Percentiles rank a stretch among this genome's conserved stretches.
Conservation (phyloP, 2,329 filamentous ascomycete genomes). For the Neonectria sp. region DNA sequence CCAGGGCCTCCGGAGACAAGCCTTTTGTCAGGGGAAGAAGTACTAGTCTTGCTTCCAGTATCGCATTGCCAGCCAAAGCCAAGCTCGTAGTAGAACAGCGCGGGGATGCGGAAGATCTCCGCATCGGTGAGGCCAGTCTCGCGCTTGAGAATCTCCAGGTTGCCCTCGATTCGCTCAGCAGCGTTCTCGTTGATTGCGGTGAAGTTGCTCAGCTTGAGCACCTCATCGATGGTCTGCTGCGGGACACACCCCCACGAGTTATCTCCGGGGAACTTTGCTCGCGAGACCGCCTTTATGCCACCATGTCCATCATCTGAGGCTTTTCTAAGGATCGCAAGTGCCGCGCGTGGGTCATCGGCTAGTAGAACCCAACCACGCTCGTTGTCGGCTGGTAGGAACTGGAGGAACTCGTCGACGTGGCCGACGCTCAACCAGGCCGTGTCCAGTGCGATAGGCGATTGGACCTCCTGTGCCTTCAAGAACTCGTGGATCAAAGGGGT, state of each 20-base stretch:
- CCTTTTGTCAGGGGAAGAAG: background rate
- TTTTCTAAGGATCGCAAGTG: slow-evolving; percentile 40
- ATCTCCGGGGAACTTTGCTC: background rate
- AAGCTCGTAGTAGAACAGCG: slow-evolving; percentile 30
- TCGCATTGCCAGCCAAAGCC: no score
- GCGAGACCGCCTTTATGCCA: slow-evolving; percentile 31
- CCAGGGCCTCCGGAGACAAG: background rate
- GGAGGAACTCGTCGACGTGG: slow-evolving; percentile 50
- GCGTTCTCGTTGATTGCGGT: slow-evolving; percentile 26
- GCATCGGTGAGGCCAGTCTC: slow-evolving; percentile 44
- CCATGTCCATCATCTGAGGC: slow-evolving; percentile 36
- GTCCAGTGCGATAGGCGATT: slow-evolving; percentile 54
- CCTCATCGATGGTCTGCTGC: slow-evolving; percentile 33
- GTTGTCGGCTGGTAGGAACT: slow-evolving; percentile 47
- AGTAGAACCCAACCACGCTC: slow-evolving; percentile 45
- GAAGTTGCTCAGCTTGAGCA: slow-evolving; percentile 31
- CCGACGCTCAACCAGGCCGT: slow-evolving; percentile 47
- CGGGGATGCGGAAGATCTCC: slow-evolving; percentile 44
- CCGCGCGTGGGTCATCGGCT: slow-evolving; percentile 42
- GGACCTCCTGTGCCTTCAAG: slow-evolving; percentile 53
- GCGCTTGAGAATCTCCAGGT: slow-evolving; percentile 40
- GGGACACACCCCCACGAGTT: slow-evolving; percentile 21
- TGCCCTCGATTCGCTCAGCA: slow-evolving; percentile 39
- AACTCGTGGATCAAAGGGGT: slow-evolving; percentile 45
- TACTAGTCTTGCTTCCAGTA: background rate